Conservation (phyloP, 805 yeast genomes). For the Candida fluviatilis region DNA sequence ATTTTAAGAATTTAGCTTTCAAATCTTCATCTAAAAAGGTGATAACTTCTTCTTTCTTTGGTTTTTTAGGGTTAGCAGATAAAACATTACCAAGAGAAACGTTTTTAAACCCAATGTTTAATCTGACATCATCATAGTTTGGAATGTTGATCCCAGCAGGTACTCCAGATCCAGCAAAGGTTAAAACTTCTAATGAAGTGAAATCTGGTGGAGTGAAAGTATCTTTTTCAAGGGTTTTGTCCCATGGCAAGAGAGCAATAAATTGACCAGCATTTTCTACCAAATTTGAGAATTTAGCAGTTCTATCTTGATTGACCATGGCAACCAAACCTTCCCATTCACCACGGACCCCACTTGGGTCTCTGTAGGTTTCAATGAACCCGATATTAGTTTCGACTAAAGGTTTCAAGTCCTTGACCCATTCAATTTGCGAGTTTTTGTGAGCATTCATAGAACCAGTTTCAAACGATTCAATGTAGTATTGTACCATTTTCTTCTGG, state of each 20-base stretch:
- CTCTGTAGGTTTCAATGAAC: constrained; percentile 89
- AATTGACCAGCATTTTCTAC: constrained; percentile 65
- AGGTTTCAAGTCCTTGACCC: constrained; percentile 89
- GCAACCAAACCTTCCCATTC: constrained; percentile 94
- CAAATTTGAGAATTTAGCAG: constrained; percentile 69
- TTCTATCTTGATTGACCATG: constrained; percentile 82
- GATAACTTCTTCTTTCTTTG: constrained; percentile 62
- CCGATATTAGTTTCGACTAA: constrained; percentile 72
- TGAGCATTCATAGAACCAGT: constrained; percentile 86
- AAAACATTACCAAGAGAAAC: constrained; percentile 86
- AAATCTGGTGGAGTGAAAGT: constrained; percentile 89
- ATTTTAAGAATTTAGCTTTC: constrained; percentile 58
- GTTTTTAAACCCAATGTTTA: constrained; percentile 81
- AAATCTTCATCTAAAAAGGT: constrained; percentile 58
- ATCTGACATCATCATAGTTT: constrained; percentile 84
- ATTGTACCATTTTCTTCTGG: constrained; percentile 60
- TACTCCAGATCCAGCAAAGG: constrained; percentile 85
- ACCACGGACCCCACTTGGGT: constrained; percentile 87
- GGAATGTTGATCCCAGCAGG: constrained; percentile 95
- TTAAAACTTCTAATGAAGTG: constrained; percentile 82
- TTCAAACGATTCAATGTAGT: constrained; percentile 64
- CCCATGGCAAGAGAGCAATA: constrained; percentile 76
- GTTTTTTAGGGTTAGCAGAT: constrained; percentile 59
- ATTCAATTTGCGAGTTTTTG: constrained; percentile 73
- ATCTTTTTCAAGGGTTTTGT: constrained; percentile 69